Evolutionary conservation across 2,329 filamentous ascomycete genomes (phyloP).

Genomic region (Knufia fluminis): DNA sequence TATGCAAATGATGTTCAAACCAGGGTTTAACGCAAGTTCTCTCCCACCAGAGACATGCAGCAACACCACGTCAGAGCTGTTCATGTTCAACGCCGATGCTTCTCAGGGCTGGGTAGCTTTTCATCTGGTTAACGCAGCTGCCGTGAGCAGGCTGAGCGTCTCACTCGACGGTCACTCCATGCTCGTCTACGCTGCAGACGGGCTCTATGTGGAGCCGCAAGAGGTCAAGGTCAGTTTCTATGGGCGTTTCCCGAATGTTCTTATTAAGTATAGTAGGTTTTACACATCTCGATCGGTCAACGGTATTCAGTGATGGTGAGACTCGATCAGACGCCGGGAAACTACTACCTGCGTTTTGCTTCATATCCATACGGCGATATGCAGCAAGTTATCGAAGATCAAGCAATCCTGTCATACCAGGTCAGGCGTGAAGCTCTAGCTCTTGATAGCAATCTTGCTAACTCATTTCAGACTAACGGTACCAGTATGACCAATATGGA

Average conservation of each 20-base stretch:
- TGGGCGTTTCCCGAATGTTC: not conserved
- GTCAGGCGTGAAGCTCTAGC: slow-evolving; percentile 5
- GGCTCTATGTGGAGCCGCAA: slow-evolving; percentile 17
- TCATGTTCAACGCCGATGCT: slow-evolving; percentile 9
- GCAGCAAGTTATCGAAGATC: slow-evolving; percentile 19
- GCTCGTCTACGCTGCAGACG: slow-evolving; percentile 21
- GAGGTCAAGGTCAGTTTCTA: slow-evolving; percentile 16
- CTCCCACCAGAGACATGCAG: slow-evolving; percentile 16
- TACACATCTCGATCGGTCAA: slow-evolving; percentile 17
- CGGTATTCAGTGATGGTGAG: slow-evolving; percentile 22
- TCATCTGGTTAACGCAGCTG: slow-evolving; percentile 18
- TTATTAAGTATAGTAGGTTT: slow-evolving; percentile 15
- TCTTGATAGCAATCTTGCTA: slow-evolving; percentile 6
- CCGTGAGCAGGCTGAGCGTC: slow-evolving; percentile 15
- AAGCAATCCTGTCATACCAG: slow-evolving; percentile 15
- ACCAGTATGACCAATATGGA: slow-evolving; percentile 11
- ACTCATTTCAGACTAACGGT: slow-evolving; percentile 7
- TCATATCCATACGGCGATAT: slow-evolving; percentile 16
- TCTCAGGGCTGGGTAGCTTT: slow-evolving; percentile 19
- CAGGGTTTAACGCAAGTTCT: slow-evolving; percentile 14
- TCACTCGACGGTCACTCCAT: slow-evolving; percentile 21
- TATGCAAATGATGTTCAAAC: slow-evolving; percentile 17
- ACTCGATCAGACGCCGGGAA: slow-evolving; percentile 16
- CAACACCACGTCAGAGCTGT: slow-evolving; percentile 14
- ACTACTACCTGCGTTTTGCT: slow-evolving; percentile 16